Evolutionary conservation across 2,329 filamentous ascomycete genomes (phyloP), one percentile per base, ranked within the genome.

Genomic region (Paraconiothyrium sp.): DNA sequence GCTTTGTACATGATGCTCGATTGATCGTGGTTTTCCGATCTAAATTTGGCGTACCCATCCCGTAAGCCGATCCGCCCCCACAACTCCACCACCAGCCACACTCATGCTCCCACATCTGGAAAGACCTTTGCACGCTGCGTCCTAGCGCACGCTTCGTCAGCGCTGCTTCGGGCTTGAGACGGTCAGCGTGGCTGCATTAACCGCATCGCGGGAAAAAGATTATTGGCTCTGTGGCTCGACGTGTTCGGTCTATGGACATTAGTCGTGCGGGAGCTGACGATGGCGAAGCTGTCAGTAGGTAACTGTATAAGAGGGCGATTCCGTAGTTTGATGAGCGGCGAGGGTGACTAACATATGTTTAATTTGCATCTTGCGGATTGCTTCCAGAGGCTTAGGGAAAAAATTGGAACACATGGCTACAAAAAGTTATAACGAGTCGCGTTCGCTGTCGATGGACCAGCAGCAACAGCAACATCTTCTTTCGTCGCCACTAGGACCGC

Each of bases 381-480:
- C 43, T 9, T 20, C 24, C 9, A 34, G 55, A 50, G 13, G 20
- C 30, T 48, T 11, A 32, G 4, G 44, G 37, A 41, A 34, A 34
- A 24, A 37, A 27, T 13, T 5, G 43, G 22, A 44, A 7, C 11
- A 44, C 24, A 60, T 60, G 52, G 58, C 51, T 4, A 34, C 52
- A 35, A 60, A 32, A 30, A 34, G 46, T 9, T 60, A 56, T 60
- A 57, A 51, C 39, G 47, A 54, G 6, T 43, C 35, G 34, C 51
- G 37, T 9, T 37, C 58, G 24, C 34, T 46, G 27, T 32, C 35
- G 16, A 10, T 44, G 35, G 44, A 60, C 14, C 44, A 56, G 32
- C 58, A 60, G 58, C 44, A 60, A 22, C 37, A 59, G n/a, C 51
- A 60, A 24, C 52, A 41, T 20, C 51, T 60, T 39, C 41, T 58